phyloP scores from a whole-genome alignment of 768 basidiomycete genomes.

The Pleurotus tuoliensis region DNA sequence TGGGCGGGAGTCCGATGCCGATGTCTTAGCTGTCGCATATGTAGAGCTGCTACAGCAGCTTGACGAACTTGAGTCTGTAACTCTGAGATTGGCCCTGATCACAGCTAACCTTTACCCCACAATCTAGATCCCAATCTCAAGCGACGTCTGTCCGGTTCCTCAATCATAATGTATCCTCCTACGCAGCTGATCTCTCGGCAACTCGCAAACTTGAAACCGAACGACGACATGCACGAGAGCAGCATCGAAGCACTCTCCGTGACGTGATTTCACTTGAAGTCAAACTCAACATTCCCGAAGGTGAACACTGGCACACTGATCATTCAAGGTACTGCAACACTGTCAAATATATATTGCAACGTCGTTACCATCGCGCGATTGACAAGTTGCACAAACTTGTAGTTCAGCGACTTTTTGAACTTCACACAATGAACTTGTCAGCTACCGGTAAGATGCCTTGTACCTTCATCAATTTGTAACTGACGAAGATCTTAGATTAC shows the following conservation, averaged over 20 bases:
- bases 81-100: no score
- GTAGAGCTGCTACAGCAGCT: no score
- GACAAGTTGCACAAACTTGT: conserved; percentile 26
- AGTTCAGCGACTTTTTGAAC: conserved; percentile 24
- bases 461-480: no score
- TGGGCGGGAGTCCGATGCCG: no score
- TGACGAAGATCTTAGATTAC: conserved; percentile 15
- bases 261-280: conserved; percentile 19
- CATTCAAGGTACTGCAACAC: conserved; percentile 10
- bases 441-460: conserved; percentile 15
- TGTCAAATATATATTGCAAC: neutral
- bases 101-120: no score
- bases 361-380: conserved; percentile 11
- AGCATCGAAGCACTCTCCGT: no score
- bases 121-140: no score
- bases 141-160: no score
- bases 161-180: neutral
- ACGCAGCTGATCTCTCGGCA: conserved; percentile 2
- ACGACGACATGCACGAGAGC: conserved; percentile 14
- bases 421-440: conserved; percentile 21
- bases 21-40: no score
- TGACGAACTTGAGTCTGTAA: no score
- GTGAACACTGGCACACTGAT: conserved; percentile 11
- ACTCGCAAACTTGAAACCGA: conserved; percentile 21
- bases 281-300: conserved; percentile 17